phyloP scores from a whole-genome alignment of 768 basidiomycete species.

The Lactarius pseudohatsudake region DNA sequence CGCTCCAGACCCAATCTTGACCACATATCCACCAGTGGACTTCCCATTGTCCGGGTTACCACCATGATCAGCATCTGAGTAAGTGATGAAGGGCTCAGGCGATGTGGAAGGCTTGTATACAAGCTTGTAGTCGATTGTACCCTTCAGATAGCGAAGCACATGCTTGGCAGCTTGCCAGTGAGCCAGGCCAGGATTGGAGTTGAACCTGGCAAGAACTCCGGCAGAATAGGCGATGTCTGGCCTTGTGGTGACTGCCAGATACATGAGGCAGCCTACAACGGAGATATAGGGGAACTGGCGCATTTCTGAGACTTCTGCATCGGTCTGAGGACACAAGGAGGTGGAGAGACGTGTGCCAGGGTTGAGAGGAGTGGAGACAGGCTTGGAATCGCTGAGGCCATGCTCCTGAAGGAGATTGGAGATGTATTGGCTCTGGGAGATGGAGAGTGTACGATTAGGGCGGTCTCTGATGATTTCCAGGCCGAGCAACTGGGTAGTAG shows the following conservation, averaged over 20 bases:
- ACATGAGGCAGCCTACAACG: no score
- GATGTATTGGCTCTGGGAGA: conserved; percentile 12
- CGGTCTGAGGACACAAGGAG: conserved; percentile 7
- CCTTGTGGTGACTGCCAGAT: no score
- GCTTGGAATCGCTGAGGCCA: not conserved
- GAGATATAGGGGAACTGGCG: conserved; percentile 4
- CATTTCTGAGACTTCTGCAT: not conserved
- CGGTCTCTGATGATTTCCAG: not conserved
- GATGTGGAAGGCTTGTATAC: not conserved
- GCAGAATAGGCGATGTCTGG: no score
- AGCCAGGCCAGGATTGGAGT: no score
- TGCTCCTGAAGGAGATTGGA: conserved; percentile 3
- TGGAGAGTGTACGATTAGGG: not conserved
- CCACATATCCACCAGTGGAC: conserved; percentile 1
- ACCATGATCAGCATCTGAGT: conserved; percentile 18
- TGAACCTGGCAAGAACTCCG: no score
- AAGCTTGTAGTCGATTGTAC: no score
- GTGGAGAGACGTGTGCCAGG: conserved; percentile 13
- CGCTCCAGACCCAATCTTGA: not conserved
- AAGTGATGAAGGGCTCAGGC: conserved; percentile 3
- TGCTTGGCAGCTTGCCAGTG: no score
- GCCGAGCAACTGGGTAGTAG: not conserved
- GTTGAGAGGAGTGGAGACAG: conserved; percentile 12
- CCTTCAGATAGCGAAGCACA: no score
- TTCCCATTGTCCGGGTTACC: conserved; percentile 21